Percentiles rank a stretch among this genome's conserved stretches.
phyloP scores from a whole-genome alignment of 176 grass and related monocot species.

The Themeda triandra region DNA sequence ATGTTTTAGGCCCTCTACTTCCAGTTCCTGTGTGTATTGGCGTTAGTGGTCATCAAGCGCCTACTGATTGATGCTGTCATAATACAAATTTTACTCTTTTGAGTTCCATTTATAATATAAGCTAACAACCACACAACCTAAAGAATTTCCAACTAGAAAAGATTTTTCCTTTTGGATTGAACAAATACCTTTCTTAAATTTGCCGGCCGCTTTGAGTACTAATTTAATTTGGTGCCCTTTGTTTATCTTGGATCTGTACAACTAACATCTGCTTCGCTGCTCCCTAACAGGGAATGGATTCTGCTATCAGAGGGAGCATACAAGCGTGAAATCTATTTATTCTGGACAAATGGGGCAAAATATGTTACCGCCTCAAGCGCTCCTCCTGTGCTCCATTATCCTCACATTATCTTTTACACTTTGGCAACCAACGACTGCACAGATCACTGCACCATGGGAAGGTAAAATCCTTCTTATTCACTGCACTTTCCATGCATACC shows the following conservation, averaged over 20 bases:
- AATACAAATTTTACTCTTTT: not conserved
- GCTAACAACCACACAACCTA: not conserved
- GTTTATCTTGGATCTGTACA: not conserved
- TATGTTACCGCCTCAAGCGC: slow-evolving; percentile 9
- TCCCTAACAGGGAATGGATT: slow-evolving; percentile 24
- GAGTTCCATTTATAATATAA: not conserved
- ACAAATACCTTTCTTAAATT: not conserved
- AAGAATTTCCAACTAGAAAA: not conserved
- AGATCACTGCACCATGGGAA: slow-evolving; percentile 73
- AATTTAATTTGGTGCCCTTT: not conserved
- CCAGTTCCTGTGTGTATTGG: not conserved
- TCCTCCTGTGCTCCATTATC: slow-evolving; percentile 26
- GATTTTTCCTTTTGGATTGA: not conserved
- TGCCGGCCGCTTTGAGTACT: not conserved
- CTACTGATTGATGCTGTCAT: not conserved
- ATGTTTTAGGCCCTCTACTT: not conserved
- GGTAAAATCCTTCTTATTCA: slow-evolving; percentile 42
- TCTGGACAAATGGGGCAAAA: not conserved
- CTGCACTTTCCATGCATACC: not conserved
- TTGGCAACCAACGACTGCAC: slow-evolving; percentile 39
- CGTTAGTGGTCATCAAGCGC: not conserved
- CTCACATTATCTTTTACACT: slow-evolving; percentile 27
- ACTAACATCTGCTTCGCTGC: slow-evolving; percentile 2
- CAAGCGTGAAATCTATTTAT: slow-evolving; percentile 8
- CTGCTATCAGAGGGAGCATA: not conserved